Conservation (phyloP, 192 early-diverging fungal genomes). For the Entomortierella parvispora region DNA sequence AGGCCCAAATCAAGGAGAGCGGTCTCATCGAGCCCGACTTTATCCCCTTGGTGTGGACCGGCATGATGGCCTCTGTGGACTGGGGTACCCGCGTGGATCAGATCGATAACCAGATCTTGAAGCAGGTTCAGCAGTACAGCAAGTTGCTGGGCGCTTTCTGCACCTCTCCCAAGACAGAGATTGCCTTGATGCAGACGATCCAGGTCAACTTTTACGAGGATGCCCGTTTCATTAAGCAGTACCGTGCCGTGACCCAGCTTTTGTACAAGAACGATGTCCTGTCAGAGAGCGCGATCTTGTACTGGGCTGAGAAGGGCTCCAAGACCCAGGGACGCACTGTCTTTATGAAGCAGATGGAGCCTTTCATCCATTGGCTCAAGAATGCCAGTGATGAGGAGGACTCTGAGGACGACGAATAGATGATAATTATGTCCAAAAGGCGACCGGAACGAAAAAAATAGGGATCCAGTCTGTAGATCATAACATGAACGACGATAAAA, state of each 20-base stretch:
- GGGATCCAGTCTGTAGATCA: too few species aligned
- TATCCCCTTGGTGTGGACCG: conserved; percentile 83
- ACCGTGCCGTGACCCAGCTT: conserved; percentile 80
- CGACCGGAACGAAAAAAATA: too few species aligned
- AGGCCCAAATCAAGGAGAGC: conserved; percentile 71
- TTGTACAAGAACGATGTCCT: conserved; percentile 94
- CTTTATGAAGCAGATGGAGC: conserved; percentile 94
- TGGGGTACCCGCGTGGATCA: conserved; percentile 85
- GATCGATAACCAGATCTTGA: conserved; percentile 77
- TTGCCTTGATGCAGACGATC: conserved; percentile 85
- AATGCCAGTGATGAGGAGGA: conserved; percentile 78
- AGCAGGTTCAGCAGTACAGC: conserved; percentile 76
- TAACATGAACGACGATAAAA: too few species aligned
- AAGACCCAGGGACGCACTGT: conserved; percentile 87
- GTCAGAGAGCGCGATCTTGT: conserved; percentile 91
- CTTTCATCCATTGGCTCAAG: conserved; percentile 85
- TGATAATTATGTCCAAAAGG: too few species aligned
- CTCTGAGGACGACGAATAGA: conserved; percentile 68
- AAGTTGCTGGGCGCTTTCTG: conserved; percentile 80
- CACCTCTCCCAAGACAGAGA: conserved; percentile 85
- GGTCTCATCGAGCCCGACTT: conserved; percentile 83
- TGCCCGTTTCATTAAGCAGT: conserved; percentile 88
- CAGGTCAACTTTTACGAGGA: conserved; percentile 91
- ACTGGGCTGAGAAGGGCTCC: conserved; percentile 94
- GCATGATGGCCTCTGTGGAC: conserved; percentile 81